Percentiles rank a stretch among this genome's conserved stretches.
These are phyloP conservation scores for Alternaria rosae DNA, from an alignment of 2,329 filamentous ascomycete species.

Conservation along the genomic window DNA sequence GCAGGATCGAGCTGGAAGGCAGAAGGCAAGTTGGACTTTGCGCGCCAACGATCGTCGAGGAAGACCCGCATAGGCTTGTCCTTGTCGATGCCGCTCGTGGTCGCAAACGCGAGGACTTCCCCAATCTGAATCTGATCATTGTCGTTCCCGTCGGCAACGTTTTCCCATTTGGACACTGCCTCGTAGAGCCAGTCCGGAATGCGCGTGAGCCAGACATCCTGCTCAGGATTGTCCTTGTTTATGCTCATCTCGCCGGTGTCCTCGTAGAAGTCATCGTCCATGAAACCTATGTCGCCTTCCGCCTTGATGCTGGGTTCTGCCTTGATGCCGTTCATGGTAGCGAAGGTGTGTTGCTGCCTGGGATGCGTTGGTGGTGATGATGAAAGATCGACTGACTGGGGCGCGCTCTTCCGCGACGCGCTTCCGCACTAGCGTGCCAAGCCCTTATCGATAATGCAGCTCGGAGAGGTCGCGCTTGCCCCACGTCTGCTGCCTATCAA, in stretches of 20 bases:
- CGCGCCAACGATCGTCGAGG: conserved; percentile 67
- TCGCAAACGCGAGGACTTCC: conserved; percentile 40
- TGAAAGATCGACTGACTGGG: conserved; percentile 17
- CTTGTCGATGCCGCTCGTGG: conserved; percentile 37
- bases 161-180: conserved; percentile 46
- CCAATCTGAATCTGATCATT: conserved; percentile 51
- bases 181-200: conserved; percentile 51
- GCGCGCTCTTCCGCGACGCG: conserved; percentile 17
- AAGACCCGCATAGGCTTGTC: conserved; percentile 68
- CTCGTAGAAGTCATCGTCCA: conserved; percentile 54
- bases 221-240: conserved; percentile 34
- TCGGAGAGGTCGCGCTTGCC: conserved; percentile 8
- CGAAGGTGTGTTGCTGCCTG: conserved; percentile 4
- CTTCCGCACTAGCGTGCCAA: conserved; percentile 29
- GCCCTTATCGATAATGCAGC: conserved; percentile 26
- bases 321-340: conserved; percentile 51
- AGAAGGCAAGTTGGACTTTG: conserved; percentile 80
- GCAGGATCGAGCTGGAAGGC: conserved; percentile 81
- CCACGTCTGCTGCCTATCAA: conserved; percentile 18
- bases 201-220: conserved; percentile 49
- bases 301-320: conserved; percentile 48
- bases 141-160: conserved; percentile 45
- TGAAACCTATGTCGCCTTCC: conserved; percentile 48
- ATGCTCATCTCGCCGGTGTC: conserved; percentile 54
- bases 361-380: neutral